Evolutionary conservation across 116 monocot species (phyloP).

Genomic region (Trichopus zeylanicus): DNA sequence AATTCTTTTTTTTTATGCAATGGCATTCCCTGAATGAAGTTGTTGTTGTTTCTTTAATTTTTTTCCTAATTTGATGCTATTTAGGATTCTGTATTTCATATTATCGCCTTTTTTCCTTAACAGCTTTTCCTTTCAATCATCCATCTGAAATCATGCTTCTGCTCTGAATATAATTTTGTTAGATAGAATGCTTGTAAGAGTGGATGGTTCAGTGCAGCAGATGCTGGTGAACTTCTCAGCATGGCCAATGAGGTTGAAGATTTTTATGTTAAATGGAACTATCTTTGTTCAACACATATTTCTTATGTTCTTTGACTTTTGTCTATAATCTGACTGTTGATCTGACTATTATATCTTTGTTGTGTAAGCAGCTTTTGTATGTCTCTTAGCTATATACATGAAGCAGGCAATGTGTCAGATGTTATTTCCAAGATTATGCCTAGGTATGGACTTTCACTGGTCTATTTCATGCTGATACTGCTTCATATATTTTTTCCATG

Average conservation of each 20-base stretch:
- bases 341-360: constrained; percentile 19
- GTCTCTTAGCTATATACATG: constrained; percentile 7
- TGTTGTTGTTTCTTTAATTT: too few relatives aligned
- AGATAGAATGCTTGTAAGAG: constrained; percentile 60
- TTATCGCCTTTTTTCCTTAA: not conserved
- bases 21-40: too few relatives aligned
- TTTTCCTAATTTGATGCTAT: too few relatives aligned
- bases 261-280: not conserved
- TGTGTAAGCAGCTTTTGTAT: constrained; percentile 41
- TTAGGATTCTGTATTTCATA: not conserved
- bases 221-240: constrained; percentile 36
- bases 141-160: not conserved
- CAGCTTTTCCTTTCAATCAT: not conserved
- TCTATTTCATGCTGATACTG: too few relatives aligned
- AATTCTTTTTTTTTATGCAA: too few relatives aligned
- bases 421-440: constrained; percentile 39
- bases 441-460: constrained; percentile 29
- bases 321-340: constrained; percentile 9
- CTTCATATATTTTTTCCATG: too few relatives aligned
- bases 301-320: constrained; percentile 1
- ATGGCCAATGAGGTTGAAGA: constrained; percentile 59
- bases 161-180: not conserved
- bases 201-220: constrained; percentile 49
- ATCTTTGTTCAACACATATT: not conserved
- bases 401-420: constrained; percentile 17